A percentile compares a stretch with the other conserved stretches of the same genome.
Evolutionary conservation across 306 rosid species (phyloP).

Genomic region (Vicia sativa): DNA sequence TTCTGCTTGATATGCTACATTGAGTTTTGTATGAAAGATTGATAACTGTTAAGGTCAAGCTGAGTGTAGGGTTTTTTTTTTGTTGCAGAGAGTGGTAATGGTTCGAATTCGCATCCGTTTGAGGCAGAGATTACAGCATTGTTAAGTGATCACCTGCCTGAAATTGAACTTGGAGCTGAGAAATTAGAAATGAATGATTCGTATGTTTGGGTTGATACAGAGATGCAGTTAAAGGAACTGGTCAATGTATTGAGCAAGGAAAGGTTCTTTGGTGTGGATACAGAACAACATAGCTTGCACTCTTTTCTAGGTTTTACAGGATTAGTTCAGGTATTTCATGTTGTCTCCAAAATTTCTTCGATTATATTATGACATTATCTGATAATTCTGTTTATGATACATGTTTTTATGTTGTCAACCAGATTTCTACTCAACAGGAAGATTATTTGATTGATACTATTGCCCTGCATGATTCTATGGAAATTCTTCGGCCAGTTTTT

Average conservation of each 20-base stretch:
- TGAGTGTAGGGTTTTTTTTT: conserved; percentile 8
- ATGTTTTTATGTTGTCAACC: conserved; percentile 29
- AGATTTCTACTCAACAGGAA: conserved; percentile 74
- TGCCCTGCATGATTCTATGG: conserved; percentile 79
- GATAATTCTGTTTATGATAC: conserved; percentile 21
- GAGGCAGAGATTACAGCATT: conserved; percentile 62
- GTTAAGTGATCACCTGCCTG: conserved; percentile 46
- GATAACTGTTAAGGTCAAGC: conserved; percentile 1
- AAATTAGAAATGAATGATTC: conserved; percentile 48
- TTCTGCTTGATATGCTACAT: not conserved
- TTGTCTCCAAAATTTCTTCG: not conserved
- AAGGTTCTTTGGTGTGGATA: conserved; percentile 55
- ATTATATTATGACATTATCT: not conserved
- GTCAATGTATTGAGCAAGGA: not conserved
- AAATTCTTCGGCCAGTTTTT: conserved; percentile 69
- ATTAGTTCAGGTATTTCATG: conserved; percentile 64
- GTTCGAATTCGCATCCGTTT: conserved; percentile 64
- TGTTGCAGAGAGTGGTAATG: conserved; percentile 48
- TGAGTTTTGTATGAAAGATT: conserved; percentile 26
- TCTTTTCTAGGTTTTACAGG: conserved; percentile 88
- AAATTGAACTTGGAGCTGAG: conserved; percentile 49
- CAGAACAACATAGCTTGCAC: conserved; percentile 82
- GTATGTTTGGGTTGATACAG: not conserved
- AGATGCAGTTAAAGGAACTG: not conserved
- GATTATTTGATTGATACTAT: conserved; percentile 92